Conservation (phyloP, 176 grass and related monocot species). For the Triticum urartu region DNA sequence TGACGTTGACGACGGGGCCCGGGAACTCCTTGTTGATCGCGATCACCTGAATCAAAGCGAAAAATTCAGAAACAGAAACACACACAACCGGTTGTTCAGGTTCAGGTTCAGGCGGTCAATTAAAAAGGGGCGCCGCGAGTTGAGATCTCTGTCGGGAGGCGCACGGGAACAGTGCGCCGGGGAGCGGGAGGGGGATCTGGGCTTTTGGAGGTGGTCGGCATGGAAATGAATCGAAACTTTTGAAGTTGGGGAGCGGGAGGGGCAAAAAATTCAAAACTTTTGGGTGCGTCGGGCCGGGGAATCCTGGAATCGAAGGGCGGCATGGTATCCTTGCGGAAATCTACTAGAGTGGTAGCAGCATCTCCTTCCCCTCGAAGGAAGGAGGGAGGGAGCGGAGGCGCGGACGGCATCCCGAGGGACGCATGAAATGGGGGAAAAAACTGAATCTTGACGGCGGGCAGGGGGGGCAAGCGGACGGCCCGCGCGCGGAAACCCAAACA, state of each 20-base stretch:
- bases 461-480: neutral
- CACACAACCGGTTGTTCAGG: neutral
- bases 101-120: too few relatives aligned
- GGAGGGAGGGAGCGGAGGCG: neutral
- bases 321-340: neutral
- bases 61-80: neutral
- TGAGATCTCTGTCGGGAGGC: neutral
- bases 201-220: neutral
- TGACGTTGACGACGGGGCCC: constrained; percentile 10
- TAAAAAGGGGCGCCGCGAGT: too few relatives aligned
- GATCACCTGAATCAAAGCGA: neutral
- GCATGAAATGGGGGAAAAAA: neutral
- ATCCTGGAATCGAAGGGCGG: neutral
- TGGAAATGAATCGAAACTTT: neutral
- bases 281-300: neutral
- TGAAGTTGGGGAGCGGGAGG: neutral
- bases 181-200: neutral
- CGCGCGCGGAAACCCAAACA: neutral
- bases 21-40: constrained; percentile 14
- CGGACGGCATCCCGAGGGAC: neutral
- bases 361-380: too few relatives aligned
- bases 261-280: neutral
- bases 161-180: neutral
- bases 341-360: too few relatives aligned
- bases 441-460: neutral